Evolutionary conservation across 179 eudicot genomes (phyloP).

Genomic region (Silene vulgaris): DNA sequence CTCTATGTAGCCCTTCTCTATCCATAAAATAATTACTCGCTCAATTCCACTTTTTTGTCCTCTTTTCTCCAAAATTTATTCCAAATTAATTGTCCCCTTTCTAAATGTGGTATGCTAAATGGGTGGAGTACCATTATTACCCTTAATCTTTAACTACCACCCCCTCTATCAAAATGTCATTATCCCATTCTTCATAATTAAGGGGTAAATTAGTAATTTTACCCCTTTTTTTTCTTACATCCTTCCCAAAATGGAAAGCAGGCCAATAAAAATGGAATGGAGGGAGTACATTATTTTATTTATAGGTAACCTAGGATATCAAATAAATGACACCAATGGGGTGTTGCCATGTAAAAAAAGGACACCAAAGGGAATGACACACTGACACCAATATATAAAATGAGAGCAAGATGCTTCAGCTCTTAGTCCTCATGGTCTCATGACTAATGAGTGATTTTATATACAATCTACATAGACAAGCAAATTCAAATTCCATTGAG

Average conservation of each 20-base stretch:
- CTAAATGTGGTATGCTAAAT: no score
- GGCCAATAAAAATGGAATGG: no score
- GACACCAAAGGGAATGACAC: background rate
- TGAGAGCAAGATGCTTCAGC: background rate
- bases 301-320: background rate
- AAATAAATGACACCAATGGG: background rate
- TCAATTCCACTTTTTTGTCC: no score
- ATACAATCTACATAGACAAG: background rate
- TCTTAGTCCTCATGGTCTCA: background rate
- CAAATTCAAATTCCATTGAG: background rate
- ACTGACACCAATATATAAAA: background rate
- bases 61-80: no score
- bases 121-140: no score
- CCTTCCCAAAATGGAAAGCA: no score
- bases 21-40: background rate
- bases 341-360: background rate
- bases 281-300: background rate
- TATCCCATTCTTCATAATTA: no score
- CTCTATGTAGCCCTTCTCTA: background rate
- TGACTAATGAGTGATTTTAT: background rate
- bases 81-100: no score
- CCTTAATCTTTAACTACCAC: no score
- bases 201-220: no score
- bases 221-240: no score
- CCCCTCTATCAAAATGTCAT: no score